These are phyloP conservation scores for Gautieria morchelliformis DNA, from an alignment of 768 basidiomycete genomes.

Conservation along the genomic window DNA sequence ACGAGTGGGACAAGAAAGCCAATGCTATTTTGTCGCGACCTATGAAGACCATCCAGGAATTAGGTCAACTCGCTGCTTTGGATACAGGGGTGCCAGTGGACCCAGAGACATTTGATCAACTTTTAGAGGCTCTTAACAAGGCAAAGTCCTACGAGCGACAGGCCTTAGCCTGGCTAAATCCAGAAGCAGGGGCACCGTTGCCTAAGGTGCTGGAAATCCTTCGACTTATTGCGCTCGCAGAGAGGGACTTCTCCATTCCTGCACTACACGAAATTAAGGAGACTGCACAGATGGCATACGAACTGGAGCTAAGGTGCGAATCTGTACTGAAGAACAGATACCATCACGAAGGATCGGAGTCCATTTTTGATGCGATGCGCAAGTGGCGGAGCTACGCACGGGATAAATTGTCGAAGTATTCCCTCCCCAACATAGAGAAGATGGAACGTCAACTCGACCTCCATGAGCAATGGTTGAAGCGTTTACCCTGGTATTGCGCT, in stretches of 20 bases:
- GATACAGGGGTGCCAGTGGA: constrained; percentile 65
- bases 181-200: constrained; percentile 39
- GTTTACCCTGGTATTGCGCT: constrained; percentile 70
- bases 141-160: constrained; percentile 76
- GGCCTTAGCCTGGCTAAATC: constrained; percentile 58
- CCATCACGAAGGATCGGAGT: constrained; percentile 42
- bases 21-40: constrained; percentile 56
- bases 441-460: constrained; percentile 55
- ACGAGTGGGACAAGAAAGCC: constrained; percentile 70
- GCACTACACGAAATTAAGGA: constrained; percentile 57
- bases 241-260: constrained; percentile 68
- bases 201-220: constrained; percentile 64
- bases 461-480: constrained; percentile 65
- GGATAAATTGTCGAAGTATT: constrained; percentile 64
- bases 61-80: constrained; percentile 62
- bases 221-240: constrained; percentile 56
- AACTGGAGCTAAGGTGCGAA: constrained; percentile 69
- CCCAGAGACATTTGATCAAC: constrained; percentile 49
- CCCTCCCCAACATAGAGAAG: constrained; percentile 62
- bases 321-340: constrained; percentile 59
- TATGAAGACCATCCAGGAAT: constrained; percentile 64
- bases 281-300: constrained; percentile 66
- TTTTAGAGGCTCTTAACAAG: constrained; percentile 54
- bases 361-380: constrained; percentile 62
- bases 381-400: constrained; percentile 68